Evolutionary conservation across 1,284 basidiomycete genomes (phyloP).

Genomic region (Inonotus obliquus): DNA sequence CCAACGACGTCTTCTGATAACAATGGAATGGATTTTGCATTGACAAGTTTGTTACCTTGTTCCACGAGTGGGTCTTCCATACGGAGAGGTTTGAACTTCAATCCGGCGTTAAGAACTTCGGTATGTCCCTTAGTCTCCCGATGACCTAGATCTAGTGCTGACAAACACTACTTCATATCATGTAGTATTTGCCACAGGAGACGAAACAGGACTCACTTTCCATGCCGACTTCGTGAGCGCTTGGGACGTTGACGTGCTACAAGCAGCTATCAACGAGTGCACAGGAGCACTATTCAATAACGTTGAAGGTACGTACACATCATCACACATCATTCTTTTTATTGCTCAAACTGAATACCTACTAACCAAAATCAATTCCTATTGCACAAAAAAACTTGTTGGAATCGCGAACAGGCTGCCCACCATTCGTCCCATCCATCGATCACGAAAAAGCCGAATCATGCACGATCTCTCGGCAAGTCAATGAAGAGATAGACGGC

Average conservation of each 20-base stretch:
- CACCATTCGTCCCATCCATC: background rate
- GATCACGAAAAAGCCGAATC: conserved; percentile 18
- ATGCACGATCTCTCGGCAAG: conserved; percentile 23
- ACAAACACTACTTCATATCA: background rate
- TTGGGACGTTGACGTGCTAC: conserved; percentile 29
- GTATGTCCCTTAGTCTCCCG: background rate
- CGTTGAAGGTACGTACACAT: conserved; percentile 24
- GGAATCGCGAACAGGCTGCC: conserved; percentile 2
- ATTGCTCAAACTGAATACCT: background rate
- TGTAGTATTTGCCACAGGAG: conserved; percentile 27
- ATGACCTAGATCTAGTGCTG: background rate
- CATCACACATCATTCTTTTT: background rate
- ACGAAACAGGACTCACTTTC: conserved; percentile 28
- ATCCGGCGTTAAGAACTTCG: conserved; percentile 15
- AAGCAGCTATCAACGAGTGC: conserved; percentile 28
- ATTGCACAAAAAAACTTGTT: background rate
- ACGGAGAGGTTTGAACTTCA: conserved; percentile 15
- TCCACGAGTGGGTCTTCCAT: conserved; percentile 16
- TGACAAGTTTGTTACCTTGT: conserved; percentile 3
- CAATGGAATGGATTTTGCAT: background rate
- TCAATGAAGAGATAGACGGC: conserved; percentile 24
- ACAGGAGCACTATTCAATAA: conserved; percentile 21
- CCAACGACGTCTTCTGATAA: background rate
- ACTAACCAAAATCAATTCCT: conserved; percentile 5
- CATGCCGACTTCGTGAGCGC: conserved; percentile 33